These are phyloP conservation scores for Cornus controversa DNA, from an alignment of 148 eudicot species.

Conservation along the genomic window DNA sequence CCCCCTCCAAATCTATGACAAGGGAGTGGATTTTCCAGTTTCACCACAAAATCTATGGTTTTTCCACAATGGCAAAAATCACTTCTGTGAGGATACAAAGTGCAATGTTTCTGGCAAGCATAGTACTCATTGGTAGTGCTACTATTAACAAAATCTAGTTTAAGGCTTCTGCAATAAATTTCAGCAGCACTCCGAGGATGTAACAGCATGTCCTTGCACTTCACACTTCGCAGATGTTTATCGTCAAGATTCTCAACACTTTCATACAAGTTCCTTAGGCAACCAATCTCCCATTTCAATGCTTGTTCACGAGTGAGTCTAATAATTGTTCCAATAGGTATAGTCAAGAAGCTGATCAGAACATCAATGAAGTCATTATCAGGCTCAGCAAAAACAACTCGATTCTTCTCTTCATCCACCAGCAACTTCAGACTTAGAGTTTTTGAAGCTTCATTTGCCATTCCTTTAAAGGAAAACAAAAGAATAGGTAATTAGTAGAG, in stretches of 20 bases:
- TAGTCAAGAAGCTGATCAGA: conserved; percentile 1
- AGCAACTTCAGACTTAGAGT: too few species aligned
- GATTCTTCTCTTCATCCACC: too few species aligned
- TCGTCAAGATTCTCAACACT: too few species aligned
- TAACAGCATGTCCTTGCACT: too few species aligned
- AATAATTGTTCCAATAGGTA: neutral
- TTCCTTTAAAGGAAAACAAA: too few species aligned
- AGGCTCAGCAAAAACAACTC: too few species aligned
- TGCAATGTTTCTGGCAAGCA: neutral
- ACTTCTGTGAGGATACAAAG: neutral
- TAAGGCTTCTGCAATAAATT: conserved; percentile 1
- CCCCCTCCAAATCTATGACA: neutral
- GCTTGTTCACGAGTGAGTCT: neutral
- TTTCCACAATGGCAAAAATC: neutral
- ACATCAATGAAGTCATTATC: too few species aligned
- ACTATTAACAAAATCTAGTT: neutral
- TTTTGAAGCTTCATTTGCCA: too few species aligned
- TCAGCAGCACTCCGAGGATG: conserved; percentile 13
- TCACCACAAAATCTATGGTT: neutral
- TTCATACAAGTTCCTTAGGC: conserved; percentile 1
- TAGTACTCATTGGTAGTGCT: neutral
- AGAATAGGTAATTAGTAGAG: too few species aligned
- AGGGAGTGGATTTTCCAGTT: neutral
- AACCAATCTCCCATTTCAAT: conserved; percentile 3
- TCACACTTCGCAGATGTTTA: too few species aligned